Conservation (phyloP, 2,329 filamentous ascomycete species). For the Reticulascus tulasneorum region DNA sequence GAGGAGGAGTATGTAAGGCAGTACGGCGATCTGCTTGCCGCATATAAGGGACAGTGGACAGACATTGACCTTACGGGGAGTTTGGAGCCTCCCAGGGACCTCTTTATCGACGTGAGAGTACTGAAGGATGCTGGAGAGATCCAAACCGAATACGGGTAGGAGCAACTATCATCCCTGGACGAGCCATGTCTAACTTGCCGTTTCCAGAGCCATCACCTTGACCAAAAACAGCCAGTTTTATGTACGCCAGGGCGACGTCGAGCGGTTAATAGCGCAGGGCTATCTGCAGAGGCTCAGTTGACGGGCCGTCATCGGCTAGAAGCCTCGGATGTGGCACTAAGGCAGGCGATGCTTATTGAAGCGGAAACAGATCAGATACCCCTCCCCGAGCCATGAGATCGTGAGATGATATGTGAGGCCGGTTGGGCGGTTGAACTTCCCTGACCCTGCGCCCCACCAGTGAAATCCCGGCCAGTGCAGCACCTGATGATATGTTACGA, state of each 20-base stretch:
- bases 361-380: too few relatives aligned
- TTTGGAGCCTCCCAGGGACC: slow-evolving; percentile 86
- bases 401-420: too few relatives aligned
- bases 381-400: too few relatives aligned
- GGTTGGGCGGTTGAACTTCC: too few relatives aligned
- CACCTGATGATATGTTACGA: too few relatives aligned
- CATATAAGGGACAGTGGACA: slow-evolving; percentile 97
- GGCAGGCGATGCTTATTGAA: too few relatives aligned
- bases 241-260: slow-evolving; percentile 91
- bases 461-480: too few relatives aligned
- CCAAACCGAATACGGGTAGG: slow-evolving; percentile 94
- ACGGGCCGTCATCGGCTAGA: slow-evolving; percentile 26
- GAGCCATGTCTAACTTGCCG: slow-evolving; percentile 10
- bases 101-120: slow-evolving; percentile 96
- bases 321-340: too few relatives aligned
- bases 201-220: slow-evolving; percentile 77
- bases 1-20: slow-evolving; percentile 94
- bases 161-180: neutral
- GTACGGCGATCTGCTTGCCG: slow-evolving; percentile 88
- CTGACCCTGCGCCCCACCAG: too few relatives aligned
- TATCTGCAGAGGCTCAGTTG: slow-evolving; percentile 88
- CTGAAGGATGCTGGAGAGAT: slow-evolving; percentile 97
- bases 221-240: slow-evolving; percentile 99
- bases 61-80: slow-evolving; percentile 94
- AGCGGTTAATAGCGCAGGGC: slow-evolving; percentile 87